phyloP scores from a whole-genome alignment of 129 eudicot species.

The Heracleum sosnowskyi region DNA sequence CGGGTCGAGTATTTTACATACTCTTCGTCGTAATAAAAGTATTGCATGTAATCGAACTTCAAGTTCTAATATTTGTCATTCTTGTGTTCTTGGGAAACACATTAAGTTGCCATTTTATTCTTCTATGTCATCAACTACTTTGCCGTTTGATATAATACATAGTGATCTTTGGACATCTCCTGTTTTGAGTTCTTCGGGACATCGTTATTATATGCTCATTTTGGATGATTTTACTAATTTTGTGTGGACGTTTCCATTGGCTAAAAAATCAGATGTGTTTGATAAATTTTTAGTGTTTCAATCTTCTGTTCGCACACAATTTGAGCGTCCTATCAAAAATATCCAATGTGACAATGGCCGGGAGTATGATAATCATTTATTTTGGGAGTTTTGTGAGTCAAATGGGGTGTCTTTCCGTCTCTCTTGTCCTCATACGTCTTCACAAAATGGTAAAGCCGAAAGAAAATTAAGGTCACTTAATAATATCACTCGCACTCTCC shows the following conservation, averaged over 20 bases:
- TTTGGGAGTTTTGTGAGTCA: no score
- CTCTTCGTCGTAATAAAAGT: neutral
- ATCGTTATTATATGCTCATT: neutral
- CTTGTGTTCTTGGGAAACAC: neutral
- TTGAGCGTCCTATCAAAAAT: neutral
- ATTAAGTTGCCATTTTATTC: neutral
- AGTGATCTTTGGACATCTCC: no score
- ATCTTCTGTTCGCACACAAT: neutral
- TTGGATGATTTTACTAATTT: conserved; percentile 4
- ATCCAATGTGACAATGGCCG: no score
- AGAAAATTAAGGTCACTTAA: neutral
- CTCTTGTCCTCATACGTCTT: no score
- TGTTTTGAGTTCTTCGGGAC: no score
- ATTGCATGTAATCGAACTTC: neutral
- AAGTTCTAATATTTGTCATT: neutral
- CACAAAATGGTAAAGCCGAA: no score
- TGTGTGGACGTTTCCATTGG: neutral
- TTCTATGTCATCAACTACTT: neutral
- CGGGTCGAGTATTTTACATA: neutral
- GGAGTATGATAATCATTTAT: no score
- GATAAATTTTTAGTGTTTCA: neutral
- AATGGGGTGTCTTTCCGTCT: no score
- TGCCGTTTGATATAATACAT: no score
- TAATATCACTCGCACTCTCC: no score
- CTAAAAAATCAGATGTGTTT: no score